Evolutionary conservation across 345 rosid species (phyloP), one percentile per base, ranked within the genome.

Genomic region (Populus nigra): DNA sequence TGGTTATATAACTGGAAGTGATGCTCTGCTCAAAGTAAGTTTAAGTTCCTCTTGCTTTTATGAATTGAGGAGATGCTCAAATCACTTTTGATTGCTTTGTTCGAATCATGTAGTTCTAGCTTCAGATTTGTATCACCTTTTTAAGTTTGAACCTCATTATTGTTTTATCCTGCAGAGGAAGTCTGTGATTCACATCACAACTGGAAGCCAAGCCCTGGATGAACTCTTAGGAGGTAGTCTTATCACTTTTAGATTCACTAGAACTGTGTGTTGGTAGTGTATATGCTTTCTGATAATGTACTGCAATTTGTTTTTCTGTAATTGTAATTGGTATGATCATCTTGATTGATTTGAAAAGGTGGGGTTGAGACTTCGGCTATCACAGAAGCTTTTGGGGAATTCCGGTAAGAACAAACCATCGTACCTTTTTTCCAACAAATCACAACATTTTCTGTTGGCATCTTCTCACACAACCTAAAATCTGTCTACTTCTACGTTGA

Each of bases 301-400:
- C 8, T 68, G 43, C 7, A 11, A 17, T 66, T 75, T 41, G 7
- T 35, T 20, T 41, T 22, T 74, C 10, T 69, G 74, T 72, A 65
- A 69, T 10, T 69, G 76, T 72, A 59, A 69, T 10, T 69, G 36
- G 68, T 50, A 29, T 65, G 20, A 39, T 66, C 33, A 13, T 0
- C 22, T 17, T 38, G 73, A 33, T 25, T 73, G 35, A 38, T 69
- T 76, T 31, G 11, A 33, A 80, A 72, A 96, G 99, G 99, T 76
- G 97, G 99, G 15, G 81, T 92, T 36, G 97, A 96, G 85, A 93
- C 97, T 78, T 62, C 49, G 25, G 87, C 89, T 57, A 92, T 93
- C 38, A 96, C 96, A 8, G 97, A 96, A 90, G 96, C 98, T 78
- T 96, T 93, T 90, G 97, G 99, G 49, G 96, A 93, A 73, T 93